Evolutionary conservation across 2,329 filamentous ascomycete genomes (phyloP).

Genomic region (Epichloe coenophiala): DNA sequence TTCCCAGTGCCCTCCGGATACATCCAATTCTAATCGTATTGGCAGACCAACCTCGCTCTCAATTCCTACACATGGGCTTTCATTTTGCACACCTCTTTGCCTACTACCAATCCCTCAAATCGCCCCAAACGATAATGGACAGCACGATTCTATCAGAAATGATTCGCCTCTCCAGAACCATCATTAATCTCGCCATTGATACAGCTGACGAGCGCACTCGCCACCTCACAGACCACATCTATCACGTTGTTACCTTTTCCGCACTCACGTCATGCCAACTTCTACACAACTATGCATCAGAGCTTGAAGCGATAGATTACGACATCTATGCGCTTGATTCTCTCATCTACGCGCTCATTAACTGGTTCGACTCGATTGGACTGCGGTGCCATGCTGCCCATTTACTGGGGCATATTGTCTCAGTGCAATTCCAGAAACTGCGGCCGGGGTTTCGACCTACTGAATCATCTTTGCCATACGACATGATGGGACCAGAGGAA

Average conservation of each 20-base stretch:
- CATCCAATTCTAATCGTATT: neutral
- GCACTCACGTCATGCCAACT: conserved; percentile 13
- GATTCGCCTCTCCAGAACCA: conserved; percentile 10
- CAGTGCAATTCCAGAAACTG: conserved; percentile 11
- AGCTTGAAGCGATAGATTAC: conserved; percentile 6
- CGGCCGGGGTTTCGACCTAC: neutral
- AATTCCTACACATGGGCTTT: conserved; percentile 17
- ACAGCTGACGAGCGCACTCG: conserved; percentile 15
- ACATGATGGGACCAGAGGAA: neutral
- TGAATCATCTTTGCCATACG: neutral
- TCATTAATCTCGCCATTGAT: conserved; percentile 17
- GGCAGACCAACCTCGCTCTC: conserved; percentile 14
- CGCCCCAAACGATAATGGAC: conserved; percentile 6
- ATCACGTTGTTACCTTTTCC: conserved; percentile 16
- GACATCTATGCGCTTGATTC: conserved; percentile 8
- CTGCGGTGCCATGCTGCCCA: conserved; percentile 13
- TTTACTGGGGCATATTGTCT: conserved; percentile 13
- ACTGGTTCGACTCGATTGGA: conserved; percentile 14
- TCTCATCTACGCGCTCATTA: conserved; percentile 9
- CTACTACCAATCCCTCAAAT: conserved; percentile 12
- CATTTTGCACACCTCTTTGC: conserved; percentile 15
- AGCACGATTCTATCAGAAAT: conserved; percentile 11
- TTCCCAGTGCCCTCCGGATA: neutral
- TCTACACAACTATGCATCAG: conserved; percentile 11
- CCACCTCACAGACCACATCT: conserved; percentile 17